A percentile compares a stretch with the other conserved stretches of the same genome.
These are phyloP conservation scores for Amaranthus cruentus DNA, from an alignment of 148 eudicot species.

Conservation along the genomic window DNA sequence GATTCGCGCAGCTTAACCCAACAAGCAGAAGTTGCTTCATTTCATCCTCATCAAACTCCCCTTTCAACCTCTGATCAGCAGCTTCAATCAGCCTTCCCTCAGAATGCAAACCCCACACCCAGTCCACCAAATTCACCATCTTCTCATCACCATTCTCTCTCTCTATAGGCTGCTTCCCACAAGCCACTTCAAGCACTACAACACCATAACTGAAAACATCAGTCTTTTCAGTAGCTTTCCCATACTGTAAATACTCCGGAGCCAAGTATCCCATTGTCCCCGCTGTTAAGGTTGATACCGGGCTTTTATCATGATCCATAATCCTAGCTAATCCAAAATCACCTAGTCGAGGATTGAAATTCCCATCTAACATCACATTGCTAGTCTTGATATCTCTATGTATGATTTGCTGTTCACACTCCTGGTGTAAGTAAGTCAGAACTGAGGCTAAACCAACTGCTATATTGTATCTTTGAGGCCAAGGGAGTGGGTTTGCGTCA, in stretches of 20 bases:
- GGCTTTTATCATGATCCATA: conserved; percentile 75
- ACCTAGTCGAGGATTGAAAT: conserved; percentile 57
- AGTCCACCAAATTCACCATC: conserved; percentile 72
- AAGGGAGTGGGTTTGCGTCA: conserved; percentile 38
- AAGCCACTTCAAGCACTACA: conserved; percentile 68
- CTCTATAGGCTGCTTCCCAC: conserved; percentile 77
- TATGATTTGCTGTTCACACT: conserved; percentile 78
- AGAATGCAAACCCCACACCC: conserved; percentile 68
- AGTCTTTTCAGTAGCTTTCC: conserved; percentile 74
- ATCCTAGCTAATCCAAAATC: conserved; percentile 89
- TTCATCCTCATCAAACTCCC: conserved; percentile 44
- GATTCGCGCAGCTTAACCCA: conserved; percentile 77
- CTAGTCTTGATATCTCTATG: conserved; percentile 76
- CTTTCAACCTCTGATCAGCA: conserved; percentile 45
- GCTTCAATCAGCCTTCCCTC: conserved; percentile 56
- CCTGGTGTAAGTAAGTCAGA: conserved; percentile 67
- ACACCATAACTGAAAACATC: conserved; percentile 85
- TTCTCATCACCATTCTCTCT: conserved; percentile 39
- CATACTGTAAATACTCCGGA: conserved; percentile 80
- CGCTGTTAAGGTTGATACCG: conserved; percentile 70
- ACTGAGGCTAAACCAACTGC: conserved; percentile 79
- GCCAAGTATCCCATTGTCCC: conserved; percentile 92
- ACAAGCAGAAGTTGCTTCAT: conserved; percentile 58
- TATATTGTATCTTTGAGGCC: conserved; percentile 58
- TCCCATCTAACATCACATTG: conserved; percentile 65